Percentiles rank a stretch among this genome's conserved stretches.
Evolutionary conservation across 2,329 filamentous ascomycete genomes (phyloP).

Genomic region (Colletotrichum sidae): DNA sequence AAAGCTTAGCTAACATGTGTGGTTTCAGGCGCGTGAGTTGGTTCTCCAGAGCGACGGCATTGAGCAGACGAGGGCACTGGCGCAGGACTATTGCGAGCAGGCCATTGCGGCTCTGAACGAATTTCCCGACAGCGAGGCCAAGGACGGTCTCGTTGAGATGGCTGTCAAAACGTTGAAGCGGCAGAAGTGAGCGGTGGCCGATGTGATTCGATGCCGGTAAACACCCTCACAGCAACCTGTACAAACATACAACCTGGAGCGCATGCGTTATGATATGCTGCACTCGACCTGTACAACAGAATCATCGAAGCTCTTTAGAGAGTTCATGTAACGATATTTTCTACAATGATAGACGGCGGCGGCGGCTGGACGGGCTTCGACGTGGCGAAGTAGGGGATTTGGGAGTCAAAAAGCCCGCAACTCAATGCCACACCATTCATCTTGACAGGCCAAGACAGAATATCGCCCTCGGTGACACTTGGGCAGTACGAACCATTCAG

Average conservation of each 20-base stretch:
- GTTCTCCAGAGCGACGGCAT: constrained; percentile 88
- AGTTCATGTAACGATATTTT: constrained; percentile 38
- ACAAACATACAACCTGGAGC: constrained; percentile 27
- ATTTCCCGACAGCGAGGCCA: constrained; percentile 96
- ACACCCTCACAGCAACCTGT: constrained; percentile 15
- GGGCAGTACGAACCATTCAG: no score
- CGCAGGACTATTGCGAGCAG: constrained; percentile 89
- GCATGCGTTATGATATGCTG: constrained; percentile 34
- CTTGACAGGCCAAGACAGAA: not conserved
- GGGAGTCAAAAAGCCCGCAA: constrained; percentile 21
- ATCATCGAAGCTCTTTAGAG: constrained; percentile 25
- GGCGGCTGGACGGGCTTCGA: not conserved
- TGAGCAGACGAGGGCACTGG: constrained; percentile 89
- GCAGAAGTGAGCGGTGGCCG: constrained; percentile 70
- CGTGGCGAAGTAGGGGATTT: constrained; percentile 2
- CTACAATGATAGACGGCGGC: constrained; percentile 33
- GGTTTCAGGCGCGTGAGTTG: constrained; percentile 81
- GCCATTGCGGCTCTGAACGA: constrained; percentile 84
- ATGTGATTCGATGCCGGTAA: not conserved
- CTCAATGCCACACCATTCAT: constrained; percentile 32
- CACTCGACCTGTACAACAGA: constrained; percentile 36
- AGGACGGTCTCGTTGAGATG: constrained; percentile 92
- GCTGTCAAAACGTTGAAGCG: constrained; percentile 91
- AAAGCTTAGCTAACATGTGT: constrained; percentile 34
- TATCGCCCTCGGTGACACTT: no score